phyloP scores from a whole-genome alignment of 164 flowering plant species.

The Sextonia rubra region DNA sequence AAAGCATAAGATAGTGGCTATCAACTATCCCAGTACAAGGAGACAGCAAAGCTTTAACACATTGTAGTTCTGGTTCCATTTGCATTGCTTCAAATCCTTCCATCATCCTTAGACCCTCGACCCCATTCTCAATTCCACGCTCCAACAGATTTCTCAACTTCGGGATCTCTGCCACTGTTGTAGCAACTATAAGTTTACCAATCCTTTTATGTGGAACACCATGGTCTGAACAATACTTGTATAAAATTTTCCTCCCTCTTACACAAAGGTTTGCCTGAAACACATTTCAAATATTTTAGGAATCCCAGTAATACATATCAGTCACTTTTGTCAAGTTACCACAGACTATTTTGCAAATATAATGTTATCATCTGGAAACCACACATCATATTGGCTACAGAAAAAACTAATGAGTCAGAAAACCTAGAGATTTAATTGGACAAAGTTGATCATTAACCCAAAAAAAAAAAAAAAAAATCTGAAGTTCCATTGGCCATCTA shows the following conservation, averaged over 20 bases:
- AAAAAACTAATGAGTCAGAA: too few relatives aligned
- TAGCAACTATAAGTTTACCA: constrained; percentile 91
- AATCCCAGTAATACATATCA: not conserved
- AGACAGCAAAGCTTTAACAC: constrained; percentile 68
- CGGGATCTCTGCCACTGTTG: constrained; percentile 48
- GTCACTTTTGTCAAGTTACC: not conserved
- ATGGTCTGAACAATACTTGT: constrained; percentile 56
- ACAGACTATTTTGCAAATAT: not conserved
- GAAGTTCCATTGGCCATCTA: too few relatives aligned
- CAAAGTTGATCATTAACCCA: too few relatives aligned
- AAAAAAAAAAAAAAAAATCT: too few relatives aligned
- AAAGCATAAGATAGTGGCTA: constrained; percentile 76
- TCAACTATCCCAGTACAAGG: constrained; percentile 83
- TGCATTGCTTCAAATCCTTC: constrained; percentile 67
- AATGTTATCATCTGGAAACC: too few relatives aligned
- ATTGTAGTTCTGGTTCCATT: constrained; percentile 74
- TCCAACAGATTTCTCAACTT: constrained; percentile 48
- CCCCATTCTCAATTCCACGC: constrained; percentile 67
- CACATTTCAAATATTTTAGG: constrained; percentile 1
- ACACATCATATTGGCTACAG: too few relatives aligned
- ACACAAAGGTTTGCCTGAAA: constrained; percentile 63
- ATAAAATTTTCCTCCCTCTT: constrained; percentile 69
- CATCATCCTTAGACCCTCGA: constrained; percentile 63
- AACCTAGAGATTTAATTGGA: too few relatives aligned
- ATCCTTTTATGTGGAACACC: constrained; percentile 67